Percentiles rank a stretch among this genome's conserved stretches.
Conservation (phyloP, 2,329 filamentous ascomycete species). For the Annulohypoxylon truncatum region DNA sequence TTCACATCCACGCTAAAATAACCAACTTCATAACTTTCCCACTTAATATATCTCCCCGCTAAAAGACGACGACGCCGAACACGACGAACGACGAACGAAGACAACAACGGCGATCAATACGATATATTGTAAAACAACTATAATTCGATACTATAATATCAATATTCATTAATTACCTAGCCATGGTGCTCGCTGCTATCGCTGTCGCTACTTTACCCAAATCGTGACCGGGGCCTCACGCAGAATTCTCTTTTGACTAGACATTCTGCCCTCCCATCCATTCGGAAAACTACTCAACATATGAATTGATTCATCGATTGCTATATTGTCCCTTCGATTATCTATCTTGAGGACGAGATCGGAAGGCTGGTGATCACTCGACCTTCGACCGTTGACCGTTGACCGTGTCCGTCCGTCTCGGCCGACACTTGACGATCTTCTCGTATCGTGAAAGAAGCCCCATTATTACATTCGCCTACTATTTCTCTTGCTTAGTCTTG, state of each 20-base stretch:
- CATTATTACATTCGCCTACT: constrained; percentile 25
- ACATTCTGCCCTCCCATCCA: constrained; percentile 14
- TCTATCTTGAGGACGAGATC: neutral
- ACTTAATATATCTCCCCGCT: constrained; percentile 2
- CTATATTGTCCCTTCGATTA: constrained; percentile 5
- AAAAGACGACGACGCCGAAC: constrained; percentile 1
- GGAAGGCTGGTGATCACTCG: constrained; percentile 8
- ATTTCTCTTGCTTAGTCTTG: constrained; percentile 16
- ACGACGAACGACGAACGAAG: constrained; percentile 1
- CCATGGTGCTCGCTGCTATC: constrained; percentile 25
- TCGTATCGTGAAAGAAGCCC: constrained; percentile 22
- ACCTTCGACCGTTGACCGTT: constrained; percentile 2
- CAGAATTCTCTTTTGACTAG: constrained; percentile 16
- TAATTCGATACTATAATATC: constrained; percentile 4
- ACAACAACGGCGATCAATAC: neutral
- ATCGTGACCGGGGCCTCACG: constrained; percentile 27
- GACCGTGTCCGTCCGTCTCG: neutral
- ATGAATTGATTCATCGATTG: constrained; percentile 4
- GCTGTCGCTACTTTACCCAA: constrained; percentile 24
- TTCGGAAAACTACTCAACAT: neutral
- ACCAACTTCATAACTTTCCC: constrained; percentile 4
- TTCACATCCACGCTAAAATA: constrained; percentile 3
- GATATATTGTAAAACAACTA: constrained; percentile 3
- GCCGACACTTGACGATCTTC: constrained; percentile 11
- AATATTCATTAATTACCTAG: constrained; percentile 12